Evolutionary conservation across 1,284 basidiomycete genomes (phyloP).

Genomic region (Pyrrhoderma noxium): DNA sequence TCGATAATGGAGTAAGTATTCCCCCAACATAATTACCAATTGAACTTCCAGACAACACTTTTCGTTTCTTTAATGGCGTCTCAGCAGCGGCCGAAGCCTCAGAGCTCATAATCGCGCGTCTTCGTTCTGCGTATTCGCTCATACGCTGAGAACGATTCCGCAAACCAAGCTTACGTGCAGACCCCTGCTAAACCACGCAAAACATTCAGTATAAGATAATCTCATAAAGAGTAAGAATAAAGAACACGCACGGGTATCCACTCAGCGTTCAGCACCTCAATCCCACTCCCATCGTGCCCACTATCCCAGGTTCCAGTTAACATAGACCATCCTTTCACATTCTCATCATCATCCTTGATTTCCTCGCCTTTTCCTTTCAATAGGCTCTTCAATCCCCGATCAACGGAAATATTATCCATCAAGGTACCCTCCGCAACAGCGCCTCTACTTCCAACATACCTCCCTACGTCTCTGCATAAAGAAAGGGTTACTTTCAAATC

Average conservation of each 20-base stretch:
- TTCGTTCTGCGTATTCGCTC: slow-evolving; percentile 54
- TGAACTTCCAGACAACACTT: too few relatives aligned
- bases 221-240: slow-evolving; percentile 3
- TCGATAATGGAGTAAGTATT: too few relatives aligned
- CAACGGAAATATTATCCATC: slow-evolving; percentile 14
- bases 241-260: slow-evolving; percentile 48
- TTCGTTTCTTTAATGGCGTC: too few relatives aligned
- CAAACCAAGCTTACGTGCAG: slow-evolving; percentile 44
- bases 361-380: slow-evolving; percentile 32
- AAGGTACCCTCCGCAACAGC: slow-evolving; percentile 19
- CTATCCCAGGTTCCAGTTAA: slow-evolving; percentile 63
- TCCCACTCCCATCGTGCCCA: slow-evolving; percentile 66
- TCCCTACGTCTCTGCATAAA: slow-evolving; percentile 32
- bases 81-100: slow-evolving; percentile 25
- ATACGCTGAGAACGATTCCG: slow-evolving; percentile 60
- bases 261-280: slow-evolving; percentile 57
- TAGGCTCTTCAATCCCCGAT: slow-evolving; percentile 20
- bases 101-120: slow-evolving; percentile 40
- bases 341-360: not conserved
- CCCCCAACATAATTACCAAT: too few relatives aligned
- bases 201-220: slow-evolving; percentile 8
- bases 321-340: slow-evolving; percentile 27
- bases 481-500: slow-evolving; percentile 50
- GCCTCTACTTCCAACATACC: slow-evolving; percentile 36
- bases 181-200: slow-evolving; percentile 31